phyloP scores from a whole-genome alignment of 2,329 filamentous ascomycete species.

The Tolypocladium paradoxum region DNA sequence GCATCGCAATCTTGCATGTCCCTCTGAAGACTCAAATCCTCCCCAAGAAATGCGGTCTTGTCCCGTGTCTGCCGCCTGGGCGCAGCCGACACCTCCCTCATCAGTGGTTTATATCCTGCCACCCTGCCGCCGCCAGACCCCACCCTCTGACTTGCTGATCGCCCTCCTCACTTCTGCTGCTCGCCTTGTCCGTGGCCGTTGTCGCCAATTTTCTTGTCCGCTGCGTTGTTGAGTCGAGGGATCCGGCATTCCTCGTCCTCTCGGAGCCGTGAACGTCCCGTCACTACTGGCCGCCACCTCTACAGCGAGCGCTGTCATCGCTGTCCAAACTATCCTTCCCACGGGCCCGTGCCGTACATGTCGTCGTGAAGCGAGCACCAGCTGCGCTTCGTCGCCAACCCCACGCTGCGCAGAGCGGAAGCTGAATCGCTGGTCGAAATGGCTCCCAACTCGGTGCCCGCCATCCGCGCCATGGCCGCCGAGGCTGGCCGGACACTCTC shows the following conservation, averaged over 20 bases:
- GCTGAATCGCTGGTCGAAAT: conserved; percentile 21
- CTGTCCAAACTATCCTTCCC: not conserved
- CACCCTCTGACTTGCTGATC: not conserved
- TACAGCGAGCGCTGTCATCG: not conserved
- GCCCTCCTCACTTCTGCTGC: not conserved
- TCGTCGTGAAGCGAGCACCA: conserved; percentile 10
- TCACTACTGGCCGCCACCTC: not conserved
- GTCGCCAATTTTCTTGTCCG: not conserved
- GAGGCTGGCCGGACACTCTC: conserved; percentile 23
- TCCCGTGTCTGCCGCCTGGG: conserved; percentile 5
- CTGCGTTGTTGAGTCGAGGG: not conserved
- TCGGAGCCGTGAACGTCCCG: not conserved
- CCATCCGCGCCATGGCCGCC: conserved; percentile 19
- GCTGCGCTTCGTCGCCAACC: conserved; percentile 15
- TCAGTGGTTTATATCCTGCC: conserved; percentile 5
- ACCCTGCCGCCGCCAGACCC: not conserved
- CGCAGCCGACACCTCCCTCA: conserved; percentile 11
- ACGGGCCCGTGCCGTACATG: conserved; percentile 9
- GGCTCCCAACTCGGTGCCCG: conserved; percentile 24
- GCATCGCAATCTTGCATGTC: conserved; percentile 15
- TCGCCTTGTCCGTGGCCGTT: not conserved
- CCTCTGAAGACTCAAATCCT: not conserved
- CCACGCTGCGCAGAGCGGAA: not conserved
- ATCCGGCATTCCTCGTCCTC: not conserved
- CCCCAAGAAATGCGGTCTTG: not conserved